These are phyloP conservation scores for Yarrowia yakushimensis DNA, from an alignment of 805 yeast genomes.

Conservation along the genomic window DNA sequence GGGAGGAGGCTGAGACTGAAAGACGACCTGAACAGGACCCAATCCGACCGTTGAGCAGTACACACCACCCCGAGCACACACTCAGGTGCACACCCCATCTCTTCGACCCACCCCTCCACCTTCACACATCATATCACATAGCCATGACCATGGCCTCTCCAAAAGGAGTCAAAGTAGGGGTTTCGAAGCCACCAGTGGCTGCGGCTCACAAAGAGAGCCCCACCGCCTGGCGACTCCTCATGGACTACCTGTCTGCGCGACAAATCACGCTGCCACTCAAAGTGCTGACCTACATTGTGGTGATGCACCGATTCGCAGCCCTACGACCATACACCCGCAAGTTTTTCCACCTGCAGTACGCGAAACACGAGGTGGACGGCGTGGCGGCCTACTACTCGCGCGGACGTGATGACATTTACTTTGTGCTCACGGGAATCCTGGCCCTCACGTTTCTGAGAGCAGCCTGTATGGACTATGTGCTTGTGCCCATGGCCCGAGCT, in stretches of 20 bases:
- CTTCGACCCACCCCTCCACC: too few relatives aligned
- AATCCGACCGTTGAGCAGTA: neutral
- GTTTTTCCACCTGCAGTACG: constrained; percentile 45
- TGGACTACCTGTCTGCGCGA: constrained; percentile 15
- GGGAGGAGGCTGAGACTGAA: constrained; percentile 5
- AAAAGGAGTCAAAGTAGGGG: neutral
- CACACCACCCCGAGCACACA: neutral
- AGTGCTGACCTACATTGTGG: constrained; percentile 30
- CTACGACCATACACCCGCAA: constrained; percentile 38
- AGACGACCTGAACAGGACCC: neutral
- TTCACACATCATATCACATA: neutral
- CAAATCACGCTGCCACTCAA: constrained; percentile 17
- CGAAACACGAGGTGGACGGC: constrained; percentile 27
- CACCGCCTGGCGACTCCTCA: constrained; percentile 2
- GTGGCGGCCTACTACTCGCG: constrained; percentile 24
- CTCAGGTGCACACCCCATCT: neutral
- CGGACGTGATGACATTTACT: constrained; percentile 32
- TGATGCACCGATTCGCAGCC: constrained; percentile 35
- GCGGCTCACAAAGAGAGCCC: neutral
- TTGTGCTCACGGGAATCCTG: constrained; percentile 55
- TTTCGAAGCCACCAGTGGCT: neutral
- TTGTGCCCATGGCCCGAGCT: constrained; percentile 53
- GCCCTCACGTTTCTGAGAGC: constrained; percentile 56
- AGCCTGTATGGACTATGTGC: constrained; percentile 52
- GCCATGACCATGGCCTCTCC: neutral